Evolutionary conservation across 371 early-diverging fungal species (phyloP), one percentile per base, ranked within the genome.

Genomic region (Rhizomucor miehei): DNA sequence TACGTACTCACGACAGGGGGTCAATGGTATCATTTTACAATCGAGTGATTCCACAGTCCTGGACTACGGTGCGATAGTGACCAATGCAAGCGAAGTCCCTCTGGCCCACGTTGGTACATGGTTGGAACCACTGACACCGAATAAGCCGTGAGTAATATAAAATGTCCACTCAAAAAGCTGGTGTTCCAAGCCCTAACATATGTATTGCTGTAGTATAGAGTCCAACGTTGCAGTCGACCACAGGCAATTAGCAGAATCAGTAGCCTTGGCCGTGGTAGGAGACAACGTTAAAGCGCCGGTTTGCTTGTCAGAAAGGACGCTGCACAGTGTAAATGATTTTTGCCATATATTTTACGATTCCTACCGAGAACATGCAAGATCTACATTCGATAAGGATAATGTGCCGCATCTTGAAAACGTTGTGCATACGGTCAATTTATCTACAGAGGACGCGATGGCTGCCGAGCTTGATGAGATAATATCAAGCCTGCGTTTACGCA

Each of bases 271-370:
- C 11, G 49, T 66, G 17, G 19, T 57, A 4, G 14, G 21, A 16
- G 61, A 70, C 58, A 52, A 45, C 2, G 41, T 48, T 3, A 17
- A 34, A 17, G 41, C 25, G 3, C 70, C 66, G 0, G 21, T 70
- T 1, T 70, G 70, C 44, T 47, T 66, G 14, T 51, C 61, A 3
- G 70, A 70, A 19, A 44, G 56, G 11, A 52, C 40, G 0, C 21
- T n/a, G 6, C n/a, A 20, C 3, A 40, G 37, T 5, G 25, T 29
- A 1, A 53, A 45, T 11, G 40, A 52, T 0, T 70, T 70, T 53
- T 70, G 70, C 25, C 48, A 53, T 41, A n/a, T 54, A 3, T 61
- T 70, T 40, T 70, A 70, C 23, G 13, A 35, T 23, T 50, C 45
- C 4, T 61, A 52, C 41, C 29, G 55, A 29, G 23, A 46, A 8